Evolutionary conservation across 345 rosid species (phyloP).

Genomic region (Lagerstroemia speciosa): DNA sequence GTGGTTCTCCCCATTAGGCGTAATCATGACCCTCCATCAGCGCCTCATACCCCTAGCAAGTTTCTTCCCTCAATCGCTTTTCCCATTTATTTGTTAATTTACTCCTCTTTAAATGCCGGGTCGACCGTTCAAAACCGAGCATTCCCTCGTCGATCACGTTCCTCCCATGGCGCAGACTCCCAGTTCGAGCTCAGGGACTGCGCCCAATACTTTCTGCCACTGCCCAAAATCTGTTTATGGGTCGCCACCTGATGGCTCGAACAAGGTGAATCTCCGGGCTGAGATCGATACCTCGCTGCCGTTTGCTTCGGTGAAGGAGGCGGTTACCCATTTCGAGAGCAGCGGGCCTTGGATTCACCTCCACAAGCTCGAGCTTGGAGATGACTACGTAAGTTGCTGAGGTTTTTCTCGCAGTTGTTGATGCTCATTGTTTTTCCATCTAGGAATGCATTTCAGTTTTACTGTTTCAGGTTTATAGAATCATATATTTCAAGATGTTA

Average conservation of each 20-base stretch:
- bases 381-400: conserved; percentile 21
- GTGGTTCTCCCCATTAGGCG: conserved; percentile 7
- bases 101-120: conserved; percentile 3
- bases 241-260: conserved; percentile 27
- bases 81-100: conserved; percentile 5
- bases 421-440: background rate
- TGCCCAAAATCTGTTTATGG: background rate
- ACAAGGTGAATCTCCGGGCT: conserved; percentile 54
- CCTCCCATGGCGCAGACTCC: conserved; percentile 13
- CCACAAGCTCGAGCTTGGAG: conserved; percentile 36
- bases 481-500: background rate
- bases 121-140: background rate
- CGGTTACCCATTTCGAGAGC: conserved; percentile 81
- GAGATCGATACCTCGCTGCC: conserved; percentile 94
- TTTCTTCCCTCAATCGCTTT: conserved; percentile 6
- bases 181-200: background rate
- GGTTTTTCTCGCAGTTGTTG: background rate
- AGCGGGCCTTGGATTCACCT: conserved; percentile 72
- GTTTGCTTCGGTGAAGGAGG: conserved; percentile 88
- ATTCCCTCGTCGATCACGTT: conserved; percentile 3
- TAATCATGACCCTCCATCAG: conserved; percentile 12
- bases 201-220: background rate
- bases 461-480: background rate
- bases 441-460: background rate
- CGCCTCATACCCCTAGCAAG: conserved; percentile 1